phyloP scores from a whole-genome alignment of 768 basidiomycete genomes.

The Pulveroboletus sp. region DNA sequence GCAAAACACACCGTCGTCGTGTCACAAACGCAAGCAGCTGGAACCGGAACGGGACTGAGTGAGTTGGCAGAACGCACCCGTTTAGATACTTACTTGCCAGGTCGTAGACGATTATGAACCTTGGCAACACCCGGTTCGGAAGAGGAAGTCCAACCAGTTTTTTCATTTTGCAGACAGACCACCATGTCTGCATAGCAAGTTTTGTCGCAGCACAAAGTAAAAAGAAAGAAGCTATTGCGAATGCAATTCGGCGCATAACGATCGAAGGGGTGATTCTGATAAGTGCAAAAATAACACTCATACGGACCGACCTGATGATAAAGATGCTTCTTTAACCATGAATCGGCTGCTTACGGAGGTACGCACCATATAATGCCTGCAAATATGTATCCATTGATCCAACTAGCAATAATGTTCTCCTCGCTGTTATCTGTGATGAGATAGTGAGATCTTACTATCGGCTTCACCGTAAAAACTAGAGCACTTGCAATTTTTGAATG shows the following conservation, averaged over 20 bases:
- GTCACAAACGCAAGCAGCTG: slow-evolving; percentile 9
- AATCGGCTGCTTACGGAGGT: background rate
- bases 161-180: background rate
- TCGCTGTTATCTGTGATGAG: background rate
- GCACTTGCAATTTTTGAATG: background rate
- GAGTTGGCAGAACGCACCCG: too few species aligned
- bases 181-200: slow-evolving; percentile 8
- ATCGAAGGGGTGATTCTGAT: slow-evolving; percentile 3
- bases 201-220: slow-evolving; percentile 3
- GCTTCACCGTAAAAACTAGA: background rate
- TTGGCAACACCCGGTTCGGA: background rate
- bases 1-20: background rate
- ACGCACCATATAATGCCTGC: slow-evolving; percentile 11
- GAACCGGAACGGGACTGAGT: background rate
- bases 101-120: slow-evolving; percentile 3
- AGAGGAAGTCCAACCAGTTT: background rate
- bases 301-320: slow-evolving; percentile 15
- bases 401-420: background rate
- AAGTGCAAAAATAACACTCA: slow-evolving; percentile 15
- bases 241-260: background rate
- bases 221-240: background rate
- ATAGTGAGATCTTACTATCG: background rate
- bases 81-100: background rate
- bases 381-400: slow-evolving; percentile 10
- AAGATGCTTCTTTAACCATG: background rate